Base-by-base conservation (phyloP, 2,329 filamentous ascomycete species). In the Hymenotorrendiella dingleyae region DNA sequence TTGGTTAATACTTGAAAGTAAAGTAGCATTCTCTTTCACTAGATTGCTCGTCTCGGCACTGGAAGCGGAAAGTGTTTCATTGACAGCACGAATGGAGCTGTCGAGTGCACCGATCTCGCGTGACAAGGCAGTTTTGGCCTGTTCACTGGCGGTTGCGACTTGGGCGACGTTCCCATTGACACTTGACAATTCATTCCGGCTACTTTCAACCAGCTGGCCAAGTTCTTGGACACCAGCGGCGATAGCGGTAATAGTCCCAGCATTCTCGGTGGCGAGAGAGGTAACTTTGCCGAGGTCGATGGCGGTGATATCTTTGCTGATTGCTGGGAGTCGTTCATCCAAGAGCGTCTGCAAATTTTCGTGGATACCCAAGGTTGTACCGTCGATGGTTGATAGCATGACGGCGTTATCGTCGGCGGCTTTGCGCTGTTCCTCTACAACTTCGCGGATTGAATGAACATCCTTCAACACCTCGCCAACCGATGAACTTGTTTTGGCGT, bases 251-350 rank as follows among this genome's bases (percentile, higher is more conserved):
- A 48, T 28, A 12, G 38, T 33, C 10, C 23, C 33, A 22, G 40
- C 34, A 17, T 28, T 48, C 16, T 41, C 44, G 27, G 29, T 10
- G 11, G 35, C 36, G 14, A 33, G 38, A n/a, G 21, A 24, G 7
- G 35, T 12, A 26, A 37, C n/a, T 16, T 37, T 26, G 22, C 22
- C 11, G 21, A 26, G 21, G 36, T 49, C 47, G 30, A 49, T 38
- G 21, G 44, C 33, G 14, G 40, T 24, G 21, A 49, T 47, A 16
- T 49, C 47, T 34, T 47, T 20, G 28, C 44, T 45, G 12, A 49
- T 43, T 22, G 30, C 19, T 16, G 47, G 44, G 16, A 49, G 34
- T 34, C 38, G 40, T 26, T 47, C 42, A 39, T 47, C 33, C 26
- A 49, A 10, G 38, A 49, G 40, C 17, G 26, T 40, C 16, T 36